Conservation (phyloP, 805 yeast species). For the Kazachstania kunashirensis region DNA sequence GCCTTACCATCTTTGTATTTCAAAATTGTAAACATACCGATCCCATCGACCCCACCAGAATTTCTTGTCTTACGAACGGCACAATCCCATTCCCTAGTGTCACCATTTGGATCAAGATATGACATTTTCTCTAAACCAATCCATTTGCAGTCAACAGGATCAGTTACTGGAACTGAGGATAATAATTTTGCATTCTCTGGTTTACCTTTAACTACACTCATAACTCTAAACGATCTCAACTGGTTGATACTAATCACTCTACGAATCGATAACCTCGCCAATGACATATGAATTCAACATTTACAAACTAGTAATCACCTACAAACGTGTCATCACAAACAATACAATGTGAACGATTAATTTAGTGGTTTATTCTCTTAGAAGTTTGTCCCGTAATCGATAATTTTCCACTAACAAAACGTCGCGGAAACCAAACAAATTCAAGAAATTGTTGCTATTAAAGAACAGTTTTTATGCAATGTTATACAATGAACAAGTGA, state of each 20-base stretch:
- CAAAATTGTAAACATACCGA: constrained; percentile 74
- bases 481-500: no score
- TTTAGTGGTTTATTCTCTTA: no score
- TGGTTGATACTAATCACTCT: not conserved
- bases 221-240: constrained; percentile 5
- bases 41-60: constrained; percentile 62
- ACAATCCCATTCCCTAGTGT: constrained; percentile 77
- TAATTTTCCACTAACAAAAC: not conserved
- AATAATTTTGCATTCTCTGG: constrained; percentile 32
- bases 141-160: constrained; percentile 50
- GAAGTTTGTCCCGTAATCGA: no score
- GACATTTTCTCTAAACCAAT: constrained; percentile 55
- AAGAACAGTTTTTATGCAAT: no score
- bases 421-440: not conserved
- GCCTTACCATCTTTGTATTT: constrained; percentile 39
- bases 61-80: constrained; percentile 73
- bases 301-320: no score
- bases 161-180: constrained; percentile 22
- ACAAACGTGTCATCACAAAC: no score
- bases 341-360: no score
- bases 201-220: constrained; percentile 25
- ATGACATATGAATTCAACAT: not conserved
- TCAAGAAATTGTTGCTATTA: no score
- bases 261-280: not conserved
- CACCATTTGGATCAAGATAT: constrained; percentile 66